Evolutionary conservation across 768 basidiomycete genomes (phyloP).

Genomic region (Tephrocybe sp.): DNA sequence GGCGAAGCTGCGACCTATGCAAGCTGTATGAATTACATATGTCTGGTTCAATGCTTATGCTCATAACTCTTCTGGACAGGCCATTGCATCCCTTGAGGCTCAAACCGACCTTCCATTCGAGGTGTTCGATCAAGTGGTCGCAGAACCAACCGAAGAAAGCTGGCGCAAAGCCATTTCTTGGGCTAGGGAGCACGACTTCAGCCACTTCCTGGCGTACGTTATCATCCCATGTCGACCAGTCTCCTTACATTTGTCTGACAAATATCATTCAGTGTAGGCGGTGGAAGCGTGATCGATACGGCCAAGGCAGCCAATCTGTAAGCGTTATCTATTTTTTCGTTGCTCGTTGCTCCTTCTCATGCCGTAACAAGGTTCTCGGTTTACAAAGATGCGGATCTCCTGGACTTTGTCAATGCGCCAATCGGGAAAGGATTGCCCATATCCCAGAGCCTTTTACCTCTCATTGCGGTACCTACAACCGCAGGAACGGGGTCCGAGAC

Average conservation of each 20-base stretch:
- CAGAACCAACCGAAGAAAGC: constrained; percentile 91
- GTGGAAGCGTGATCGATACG: constrained; percentile 95
- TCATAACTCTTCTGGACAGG: constrained; percentile 37
- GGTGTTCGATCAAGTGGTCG: constrained; percentile 75
- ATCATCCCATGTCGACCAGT: not conserved
- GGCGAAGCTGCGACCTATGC: constrained; percentile 77
- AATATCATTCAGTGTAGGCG: constrained; percentile 62
- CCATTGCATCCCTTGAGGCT: constrained; percentile 74
- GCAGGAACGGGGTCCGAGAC: constrained; percentile 94
- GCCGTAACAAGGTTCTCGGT: constrained; percentile 64
- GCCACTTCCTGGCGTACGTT: constrained; percentile 86
- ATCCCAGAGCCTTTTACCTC: constrained; percentile 65
- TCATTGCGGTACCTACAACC: constrained; percentile 78
- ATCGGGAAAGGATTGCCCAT: constrained; percentile 91
- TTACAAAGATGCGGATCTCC: constrained; percentile 88
- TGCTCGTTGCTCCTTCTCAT: not conserved
- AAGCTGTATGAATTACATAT: constrained; percentile 46
- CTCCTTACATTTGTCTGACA: constrained; percentile 1
- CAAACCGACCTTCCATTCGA: constrained; percentile 77
- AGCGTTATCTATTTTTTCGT: constrained; percentile 13
- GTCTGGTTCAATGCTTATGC: not conserved
- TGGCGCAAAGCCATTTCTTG: constrained; percentile 88
- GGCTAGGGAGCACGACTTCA: constrained; percentile 83
- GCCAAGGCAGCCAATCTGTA: constrained; percentile 93
- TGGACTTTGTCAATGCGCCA: constrained; percentile 97